Conservation (phyloP, 139 green algal genomes). For the Chlamydomonas urium region DNA sequence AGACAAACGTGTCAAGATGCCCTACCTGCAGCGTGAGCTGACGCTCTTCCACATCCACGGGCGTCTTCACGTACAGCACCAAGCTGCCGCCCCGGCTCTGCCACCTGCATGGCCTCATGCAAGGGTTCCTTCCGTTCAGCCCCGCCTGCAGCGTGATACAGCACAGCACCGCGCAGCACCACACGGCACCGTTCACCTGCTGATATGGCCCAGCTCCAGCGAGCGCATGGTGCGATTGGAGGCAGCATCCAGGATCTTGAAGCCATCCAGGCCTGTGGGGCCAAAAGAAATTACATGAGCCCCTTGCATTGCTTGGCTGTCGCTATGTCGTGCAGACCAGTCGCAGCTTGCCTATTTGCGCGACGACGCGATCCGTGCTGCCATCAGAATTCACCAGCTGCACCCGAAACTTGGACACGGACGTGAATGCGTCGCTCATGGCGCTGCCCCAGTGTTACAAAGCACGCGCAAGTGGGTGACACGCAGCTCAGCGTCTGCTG, state of each 20-base stretch:
- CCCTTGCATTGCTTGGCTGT: no score
- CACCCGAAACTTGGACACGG: slow-evolving; percentile 22
- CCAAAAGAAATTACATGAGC: no score
- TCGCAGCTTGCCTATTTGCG: slow-evolving; percentile 48
- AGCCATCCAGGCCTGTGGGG: slow-evolving; percentile 62
- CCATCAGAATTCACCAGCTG: slow-evolving; percentile 23
- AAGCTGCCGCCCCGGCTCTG: slow-evolving; percentile 51
- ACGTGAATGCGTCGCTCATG: no score
- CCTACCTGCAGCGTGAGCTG: slow-evolving; percentile 54
- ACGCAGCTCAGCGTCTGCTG: no score
- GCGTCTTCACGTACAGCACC: slow-evolving; percentile 75
- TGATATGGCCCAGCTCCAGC: slow-evolving; percentile 81
- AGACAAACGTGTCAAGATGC: no score
- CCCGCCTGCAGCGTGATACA: no score
- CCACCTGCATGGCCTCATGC: slow-evolving; percentile 34
- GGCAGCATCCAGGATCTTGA: slow-evolving; percentile 58
- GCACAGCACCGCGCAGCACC: no score
- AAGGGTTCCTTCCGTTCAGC: not conserved
- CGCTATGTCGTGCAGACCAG: no score
- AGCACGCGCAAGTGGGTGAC: not conserved
- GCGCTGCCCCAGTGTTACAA: no score
- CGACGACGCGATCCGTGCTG: slow-evolving; percentile 40
- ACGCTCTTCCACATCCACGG: slow-evolving; percentile 77
- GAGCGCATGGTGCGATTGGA: slow-evolving; percentile 50
- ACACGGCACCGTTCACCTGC: slow-evolving; percentile 36